These are phyloP conservation scores for Sclerotinia subarctica DNA, from an alignment of 2,329 filamentous ascomycete species.

Conservation along the genomic window DNA sequence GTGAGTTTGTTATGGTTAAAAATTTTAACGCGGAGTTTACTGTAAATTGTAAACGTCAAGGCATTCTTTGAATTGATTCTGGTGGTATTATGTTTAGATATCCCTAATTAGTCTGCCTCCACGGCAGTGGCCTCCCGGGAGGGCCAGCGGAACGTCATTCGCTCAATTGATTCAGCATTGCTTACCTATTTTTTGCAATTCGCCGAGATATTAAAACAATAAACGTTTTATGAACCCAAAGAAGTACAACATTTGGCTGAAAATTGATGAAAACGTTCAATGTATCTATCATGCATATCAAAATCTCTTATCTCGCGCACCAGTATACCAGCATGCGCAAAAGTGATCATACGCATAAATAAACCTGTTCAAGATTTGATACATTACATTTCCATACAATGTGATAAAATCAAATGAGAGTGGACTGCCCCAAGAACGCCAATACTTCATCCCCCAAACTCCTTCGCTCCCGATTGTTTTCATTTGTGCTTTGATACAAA, in stretches of 20 bases:
- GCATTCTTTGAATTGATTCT: too few relatives aligned
- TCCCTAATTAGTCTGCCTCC: too few relatives aligned
- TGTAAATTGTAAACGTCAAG: not conserved
- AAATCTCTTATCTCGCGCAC: not conserved
- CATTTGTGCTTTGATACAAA: slow-evolving; percentile 27
- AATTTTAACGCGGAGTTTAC: not conserved
- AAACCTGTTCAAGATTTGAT: not conserved
- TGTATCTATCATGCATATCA: too few relatives aligned
- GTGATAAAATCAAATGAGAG: slow-evolving; percentile 20
- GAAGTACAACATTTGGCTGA: not conserved
- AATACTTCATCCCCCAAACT: slow-evolving; percentile 26
- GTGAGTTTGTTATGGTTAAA: not conserved
- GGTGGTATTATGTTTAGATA: too few relatives aligned
- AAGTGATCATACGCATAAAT: not conserved
- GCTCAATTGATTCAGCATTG: too few relatives aligned
- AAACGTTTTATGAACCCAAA: not conserved
- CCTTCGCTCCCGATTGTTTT: slow-evolving; percentile 33
- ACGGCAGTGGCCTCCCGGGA: too few relatives aligned
- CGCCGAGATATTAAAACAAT: too few relatives aligned
- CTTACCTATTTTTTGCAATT: too few relatives aligned
- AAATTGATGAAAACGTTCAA: not conserved
- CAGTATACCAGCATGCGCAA: not conserved
- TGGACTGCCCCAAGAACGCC: slow-evolving; percentile 18
- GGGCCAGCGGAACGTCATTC: too few relatives aligned
- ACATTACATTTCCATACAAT: slow-evolving; percentile 17